A percentile compares a stretch with the other conserved stretches of the same genome.
These are phyloP conservation scores for Alternaria atra DNA, from an alignment of 2,329 filamentous ascomycete species.

Conservation along the genomic window DNA sequence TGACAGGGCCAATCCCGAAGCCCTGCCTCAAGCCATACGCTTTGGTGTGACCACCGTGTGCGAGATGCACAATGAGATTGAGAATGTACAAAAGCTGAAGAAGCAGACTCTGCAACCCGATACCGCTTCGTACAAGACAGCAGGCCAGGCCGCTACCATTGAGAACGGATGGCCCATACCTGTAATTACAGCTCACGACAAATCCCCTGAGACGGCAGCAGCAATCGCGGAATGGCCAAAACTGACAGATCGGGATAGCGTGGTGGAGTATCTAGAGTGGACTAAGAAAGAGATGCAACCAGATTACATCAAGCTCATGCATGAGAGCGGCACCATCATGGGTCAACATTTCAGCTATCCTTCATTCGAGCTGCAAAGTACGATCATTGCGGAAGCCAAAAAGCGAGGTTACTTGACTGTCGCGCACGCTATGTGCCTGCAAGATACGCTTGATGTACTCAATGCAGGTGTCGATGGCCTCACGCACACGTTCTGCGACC, in stretches of 20 bases:
- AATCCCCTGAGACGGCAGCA: constrained; percentile 46
- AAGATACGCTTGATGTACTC: constrained; percentile 55
- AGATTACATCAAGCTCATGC: constrained; percentile 63
- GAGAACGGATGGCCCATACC: constrained; percentile 62
- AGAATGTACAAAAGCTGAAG: constrained; percentile 40
- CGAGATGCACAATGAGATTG: constrained; percentile 57
- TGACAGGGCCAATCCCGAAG: constrained; percentile 51
- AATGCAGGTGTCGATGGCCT: constrained; percentile 55
- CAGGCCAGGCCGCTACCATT: constrained; percentile 60
- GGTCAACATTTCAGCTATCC: constrained; percentile 51
- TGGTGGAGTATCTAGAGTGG: constrained; percentile 54
- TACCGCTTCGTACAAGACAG: constrained; percentile 61
- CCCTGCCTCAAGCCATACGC: constrained; percentile 56
- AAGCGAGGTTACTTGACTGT: constrained; percentile 50
- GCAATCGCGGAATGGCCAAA: constrained; percentile 60
- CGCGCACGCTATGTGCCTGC: constrained; percentile 52
- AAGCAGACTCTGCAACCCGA: constrained; percentile 39
- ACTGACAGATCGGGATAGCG: constrained; percentile 53
- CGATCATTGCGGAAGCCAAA: constrained; percentile 54
- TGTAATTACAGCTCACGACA: constrained; percentile 53
- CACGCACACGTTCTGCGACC: constrained; percentile 56
- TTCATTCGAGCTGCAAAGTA: constrained; percentile 55
- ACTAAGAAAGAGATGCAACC: constrained; percentile 52
- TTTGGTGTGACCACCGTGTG: constrained; percentile 64
- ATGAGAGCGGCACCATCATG: constrained; percentile 58